These are phyloP conservation scores for Neofusicoccum sp. DNA, from an alignment of 2,329 filamentous ascomycete species.

Conservation along the genomic window DNA sequence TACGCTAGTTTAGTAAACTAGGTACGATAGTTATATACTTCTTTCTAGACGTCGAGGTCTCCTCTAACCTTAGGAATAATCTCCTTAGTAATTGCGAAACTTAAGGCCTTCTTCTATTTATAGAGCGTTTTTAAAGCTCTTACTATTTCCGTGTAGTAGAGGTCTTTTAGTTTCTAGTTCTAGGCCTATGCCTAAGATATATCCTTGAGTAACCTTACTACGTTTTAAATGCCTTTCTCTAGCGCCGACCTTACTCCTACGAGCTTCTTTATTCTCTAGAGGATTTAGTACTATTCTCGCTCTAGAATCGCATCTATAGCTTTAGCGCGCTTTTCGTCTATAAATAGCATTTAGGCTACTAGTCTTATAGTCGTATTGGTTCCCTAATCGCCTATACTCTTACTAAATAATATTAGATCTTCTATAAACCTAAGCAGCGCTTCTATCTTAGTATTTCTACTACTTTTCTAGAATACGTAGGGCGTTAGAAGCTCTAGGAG, in stretches of 20 bases:
- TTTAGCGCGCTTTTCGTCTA: no score
- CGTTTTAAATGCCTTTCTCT: not conserved
- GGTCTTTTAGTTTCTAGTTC: not conserved
- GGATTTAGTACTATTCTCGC: no score
- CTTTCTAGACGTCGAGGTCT: no score
- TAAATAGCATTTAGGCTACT: not conserved
- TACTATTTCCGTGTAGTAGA: not conserved
- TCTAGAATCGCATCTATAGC: no score
- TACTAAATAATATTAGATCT: not conserved
- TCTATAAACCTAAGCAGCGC: not conserved
- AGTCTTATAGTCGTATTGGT: not conserved
- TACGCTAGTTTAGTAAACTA: no score
- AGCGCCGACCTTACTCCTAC: not conserved
- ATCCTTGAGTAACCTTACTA: not conserved
- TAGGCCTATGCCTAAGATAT: not conserved
- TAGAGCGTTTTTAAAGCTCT: not conserved
- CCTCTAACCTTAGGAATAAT: no score
- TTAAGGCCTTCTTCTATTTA: not conserved
- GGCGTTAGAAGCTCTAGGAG: not conserved
- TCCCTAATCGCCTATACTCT: not conserved
- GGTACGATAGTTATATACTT: no score
- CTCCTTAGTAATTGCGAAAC: not conserved
- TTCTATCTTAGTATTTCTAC: not conserved
- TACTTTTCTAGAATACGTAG: not conserved
- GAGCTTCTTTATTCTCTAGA: not conserved